A percentile compares a stretch with the other conserved stretches of the same genome.
Evolutionary conservation across 805 yeast genomes (phyloP).

Genomic region (Scheffersomyces coipomensis): DNA sequence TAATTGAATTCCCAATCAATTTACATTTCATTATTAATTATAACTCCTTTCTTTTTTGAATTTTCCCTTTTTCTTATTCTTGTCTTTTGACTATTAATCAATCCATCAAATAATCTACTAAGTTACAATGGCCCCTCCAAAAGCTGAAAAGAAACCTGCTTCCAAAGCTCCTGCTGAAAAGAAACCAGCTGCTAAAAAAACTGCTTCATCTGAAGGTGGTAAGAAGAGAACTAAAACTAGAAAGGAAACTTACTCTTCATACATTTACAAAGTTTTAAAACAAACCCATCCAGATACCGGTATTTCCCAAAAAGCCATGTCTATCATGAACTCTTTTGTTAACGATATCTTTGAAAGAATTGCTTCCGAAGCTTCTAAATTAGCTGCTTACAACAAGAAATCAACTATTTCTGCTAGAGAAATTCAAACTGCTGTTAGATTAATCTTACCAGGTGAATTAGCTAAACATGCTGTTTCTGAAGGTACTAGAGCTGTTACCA

Average conservation of each 20-base stretch:
- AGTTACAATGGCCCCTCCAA: slow-evolving; percentile 64
- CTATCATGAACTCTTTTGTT: slow-evolving; percentile 97
- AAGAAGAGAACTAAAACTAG: slow-evolving; percentile 94
- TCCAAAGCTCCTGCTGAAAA: slow-evolving; percentile 97
- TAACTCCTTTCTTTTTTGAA: background rate
- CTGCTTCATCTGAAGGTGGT: slow-evolving; percentile 71
- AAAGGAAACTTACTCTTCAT: slow-evolving; percentile 97
- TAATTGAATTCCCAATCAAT: background rate
- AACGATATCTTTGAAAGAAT: slow-evolving; percentile 98
- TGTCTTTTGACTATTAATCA: background rate
- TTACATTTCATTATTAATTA: background rate
- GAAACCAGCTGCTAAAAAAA: slow-evolving; percentile 88
- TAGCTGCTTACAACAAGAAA: slow-evolving; percentile 98
- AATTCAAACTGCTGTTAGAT: slow-evolving; percentile 97
- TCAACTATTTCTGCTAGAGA: slow-evolving; percentile 98
- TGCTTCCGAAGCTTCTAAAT: slow-evolving; percentile 96
- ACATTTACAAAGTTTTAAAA: slow-evolving; percentile 96
- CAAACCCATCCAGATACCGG: slow-evolving; percentile 99
- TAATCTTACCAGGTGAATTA: slow-evolving; percentile 96
- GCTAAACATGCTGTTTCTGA: slow-evolving; percentile 98
- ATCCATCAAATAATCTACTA: slow-evolving; percentile 1
- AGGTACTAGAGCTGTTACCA: slow-evolving; percentile 98
- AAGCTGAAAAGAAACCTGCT: slow-evolving; percentile 76
- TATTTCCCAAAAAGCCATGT: slow-evolving; percentile 98
- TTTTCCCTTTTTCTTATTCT: slow-evolving; percentile 2